These are phyloP conservation scores for Dittrichia graveolens DNA, from an alignment of 129 eudicot species.

Conservation along the genomic window DNA sequence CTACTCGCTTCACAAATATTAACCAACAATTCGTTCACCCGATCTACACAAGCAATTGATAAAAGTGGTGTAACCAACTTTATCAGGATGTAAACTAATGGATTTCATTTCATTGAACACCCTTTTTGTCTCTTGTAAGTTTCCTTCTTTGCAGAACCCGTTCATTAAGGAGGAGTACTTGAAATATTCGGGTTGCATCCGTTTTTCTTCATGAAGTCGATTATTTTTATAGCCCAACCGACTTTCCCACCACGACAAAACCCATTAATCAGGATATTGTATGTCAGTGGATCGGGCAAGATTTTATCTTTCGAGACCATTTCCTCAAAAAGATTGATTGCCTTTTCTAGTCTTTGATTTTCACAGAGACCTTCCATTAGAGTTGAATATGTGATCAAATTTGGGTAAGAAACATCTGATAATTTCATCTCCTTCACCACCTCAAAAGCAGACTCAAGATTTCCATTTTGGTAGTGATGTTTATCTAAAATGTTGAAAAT, in stretches of 20 bases:
- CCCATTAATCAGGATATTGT: constrained; percentile 70
- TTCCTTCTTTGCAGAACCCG: constrained; percentile 73
- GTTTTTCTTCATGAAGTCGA: constrained; percentile 74
- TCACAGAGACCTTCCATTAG: constrained; percentile 68
- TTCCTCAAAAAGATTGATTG: constrained; percentile 72
- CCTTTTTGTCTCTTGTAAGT: constrained; percentile 55
- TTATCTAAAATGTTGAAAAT: constrained; percentile 88
- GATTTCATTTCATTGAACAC: constrained; percentile 61
- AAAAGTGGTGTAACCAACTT: constrained; percentile 65
- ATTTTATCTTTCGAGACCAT: constrained; percentile 72
- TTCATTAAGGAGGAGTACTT: constrained; percentile 69
- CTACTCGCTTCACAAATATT: constrained; percentile 62
- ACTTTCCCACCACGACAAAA: constrained; percentile 72
- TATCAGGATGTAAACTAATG: constrained; percentile 58
- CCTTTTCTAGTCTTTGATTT: constrained; percentile 65
- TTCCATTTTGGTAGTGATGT: constrained; percentile 76
- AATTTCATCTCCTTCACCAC: constrained; percentile 79
- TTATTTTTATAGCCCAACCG: constrained; percentile 62
- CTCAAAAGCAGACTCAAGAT: constrained; percentile 74
- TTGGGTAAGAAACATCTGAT: constrained; percentile 54
- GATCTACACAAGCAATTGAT: constrained; percentile 69
- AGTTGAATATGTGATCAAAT: constrained; percentile 80
- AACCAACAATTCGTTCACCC: constrained; percentile 60
- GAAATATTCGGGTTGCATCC: constrained; percentile 75
- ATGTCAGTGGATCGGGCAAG: constrained; percentile 77